Evolutionary conservation across 768 basidiomycete species (phyloP), one percentile per base, ranked within the genome.

Genomic region (Chlorophyllum brunneum): DNA sequence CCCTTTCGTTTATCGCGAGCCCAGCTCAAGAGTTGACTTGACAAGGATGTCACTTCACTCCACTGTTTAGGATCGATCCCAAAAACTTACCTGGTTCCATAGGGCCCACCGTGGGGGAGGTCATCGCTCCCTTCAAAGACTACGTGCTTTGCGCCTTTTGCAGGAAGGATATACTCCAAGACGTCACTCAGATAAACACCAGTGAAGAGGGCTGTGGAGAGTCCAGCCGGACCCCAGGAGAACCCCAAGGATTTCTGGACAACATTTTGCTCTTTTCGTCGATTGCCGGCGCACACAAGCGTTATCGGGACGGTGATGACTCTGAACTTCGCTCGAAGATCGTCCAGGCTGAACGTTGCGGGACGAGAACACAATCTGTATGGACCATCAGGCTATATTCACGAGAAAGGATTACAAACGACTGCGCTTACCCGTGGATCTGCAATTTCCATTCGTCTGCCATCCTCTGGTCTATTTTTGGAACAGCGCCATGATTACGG

Each of bases 201-300:
- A 0, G 82, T 82, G 62, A 79, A 84, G 1, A 83, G 67, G 0
- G 80, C 80, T 0, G 81, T 83, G 15, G 72, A 74, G 15, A 77
- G 65, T 40, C 72, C 78, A 2, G 65, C 78, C 2, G 77, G 68
- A 6, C 81, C 80, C 81, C 81, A 82, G 16, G 62, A 68, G 57
- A 82, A 82, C 0, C 81, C 81, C 1, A 82, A 70, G 6, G 74
- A 72, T 61, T 83, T 78, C 13, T 69, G 70, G 27, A 83, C 73
- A 41, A 81, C 66, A 57, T 86, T 86, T 60, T 85, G 83, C 58
- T 86, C 83, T 60, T 83, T 85, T 23, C 83, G 67, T n/a, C n/a
- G n/a, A n/a, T n/a, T n/a, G n/a, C n/a, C n/a, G n/a, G n/a, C n/a
- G n/a, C n/a, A n/a, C n/a, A n/a, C n/a, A n/a, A n/a, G n/a, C n/a